A percentile compares a stretch with the other conserved stretches of the same genome.
phyloP scores from a whole-genome alignment of 306 rosid species.

The Acacia crassicarpa region DNA sequence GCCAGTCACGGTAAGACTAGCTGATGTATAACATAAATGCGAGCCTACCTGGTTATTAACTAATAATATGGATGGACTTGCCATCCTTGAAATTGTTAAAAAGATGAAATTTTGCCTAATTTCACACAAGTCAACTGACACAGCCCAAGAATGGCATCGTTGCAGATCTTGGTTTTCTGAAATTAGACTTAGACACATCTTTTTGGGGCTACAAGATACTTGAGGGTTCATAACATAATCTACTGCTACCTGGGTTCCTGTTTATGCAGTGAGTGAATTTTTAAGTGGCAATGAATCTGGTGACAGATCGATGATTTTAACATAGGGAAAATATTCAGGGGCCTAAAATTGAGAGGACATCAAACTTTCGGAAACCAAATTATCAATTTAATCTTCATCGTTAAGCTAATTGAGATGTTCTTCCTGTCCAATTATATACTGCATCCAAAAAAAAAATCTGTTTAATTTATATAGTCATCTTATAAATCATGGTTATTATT shows the following conservation, averaged over 20 bases:
- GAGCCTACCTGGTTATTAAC: neutral
- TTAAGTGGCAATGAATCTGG: neutral
- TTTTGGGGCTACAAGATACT: neutral
- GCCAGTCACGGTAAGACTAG: neutral
- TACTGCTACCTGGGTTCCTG: neutral
- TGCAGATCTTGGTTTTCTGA: neutral
- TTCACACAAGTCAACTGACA: neutral
- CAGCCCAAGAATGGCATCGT: neutral
- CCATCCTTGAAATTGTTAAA: neutral
- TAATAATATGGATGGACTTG: neutral
- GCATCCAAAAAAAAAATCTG: neutral
- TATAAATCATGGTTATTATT: neutral
- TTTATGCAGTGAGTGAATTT: neutral
- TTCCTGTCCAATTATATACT: too few species aligned
- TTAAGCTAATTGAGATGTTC: neutral
- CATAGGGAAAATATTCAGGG: neutral
- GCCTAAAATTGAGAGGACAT: neutral
- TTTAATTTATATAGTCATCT: neutral
- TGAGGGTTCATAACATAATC: neutral
- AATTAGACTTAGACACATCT: neutral
- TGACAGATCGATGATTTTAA: neutral
- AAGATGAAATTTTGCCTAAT: neutral
- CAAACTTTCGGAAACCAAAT: neutral
- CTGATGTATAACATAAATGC: neutral
- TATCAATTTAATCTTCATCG: neutral